These are phyloP conservation scores for Teratosphaeria zuluensis DNA, from an alignment of 2,329 filamentous ascomycete species.

Conservation along the genomic window DNA sequence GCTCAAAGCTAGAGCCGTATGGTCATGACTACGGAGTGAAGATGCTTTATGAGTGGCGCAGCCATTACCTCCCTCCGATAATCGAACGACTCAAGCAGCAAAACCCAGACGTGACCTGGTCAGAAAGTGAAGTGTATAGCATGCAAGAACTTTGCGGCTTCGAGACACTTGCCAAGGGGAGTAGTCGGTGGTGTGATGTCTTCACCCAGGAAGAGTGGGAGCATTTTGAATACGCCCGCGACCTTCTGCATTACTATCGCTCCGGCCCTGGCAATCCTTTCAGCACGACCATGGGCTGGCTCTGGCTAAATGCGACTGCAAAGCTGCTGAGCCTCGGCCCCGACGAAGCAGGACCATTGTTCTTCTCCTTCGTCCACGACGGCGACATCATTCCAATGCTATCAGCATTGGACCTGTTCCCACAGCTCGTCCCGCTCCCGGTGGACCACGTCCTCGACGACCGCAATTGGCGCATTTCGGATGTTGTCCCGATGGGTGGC, in stretches of 20 bases:
- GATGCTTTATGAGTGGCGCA: slow-evolving; percentile 39
- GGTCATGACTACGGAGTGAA: slow-evolving; percentile 43
- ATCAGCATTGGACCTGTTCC: slow-evolving; percentile 42
- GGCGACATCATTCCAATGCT: slow-evolving; percentile 49
- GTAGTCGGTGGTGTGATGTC: slow-evolving; percentile 47
- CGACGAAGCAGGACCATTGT: slow-evolving; percentile 37
- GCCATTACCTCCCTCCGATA: slow-evolving; percentile 40
- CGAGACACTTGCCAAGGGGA: slow-evolving; percentile 44
- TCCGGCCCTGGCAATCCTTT: slow-evolving; percentile 49
- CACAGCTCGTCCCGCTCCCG: slow-evolving; percentile 36
- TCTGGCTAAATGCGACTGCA: slow-evolving; percentile 50
- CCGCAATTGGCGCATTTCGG: slow-evolving; percentile 46
- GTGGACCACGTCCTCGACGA: slow-evolving; percentile 33
- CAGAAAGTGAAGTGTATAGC: slow-evolving; percentile 41
- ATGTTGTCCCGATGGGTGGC: slow-evolving; percentile 49
- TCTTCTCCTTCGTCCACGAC: slow-evolving; percentile 53
- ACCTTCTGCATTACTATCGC: slow-evolving; percentile 50
- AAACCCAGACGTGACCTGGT: slow-evolving; percentile 35
- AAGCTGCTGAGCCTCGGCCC: slow-evolving; percentile 37
- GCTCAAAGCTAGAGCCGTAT: slow-evolving; percentile 23
- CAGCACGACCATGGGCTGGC: slow-evolving; percentile 44
- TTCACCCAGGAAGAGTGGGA: slow-evolving; percentile 42
- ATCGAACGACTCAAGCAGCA: slow-evolving; percentile 34
- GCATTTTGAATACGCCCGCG: slow-evolving; percentile 49
- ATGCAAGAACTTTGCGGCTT: slow-evolving; percentile 57